Evolutionary conservation across 164 flowering plant species (phyloP), one percentile per base, ranked within the genome.

Genomic region (Aristolochia contorta): DNA sequence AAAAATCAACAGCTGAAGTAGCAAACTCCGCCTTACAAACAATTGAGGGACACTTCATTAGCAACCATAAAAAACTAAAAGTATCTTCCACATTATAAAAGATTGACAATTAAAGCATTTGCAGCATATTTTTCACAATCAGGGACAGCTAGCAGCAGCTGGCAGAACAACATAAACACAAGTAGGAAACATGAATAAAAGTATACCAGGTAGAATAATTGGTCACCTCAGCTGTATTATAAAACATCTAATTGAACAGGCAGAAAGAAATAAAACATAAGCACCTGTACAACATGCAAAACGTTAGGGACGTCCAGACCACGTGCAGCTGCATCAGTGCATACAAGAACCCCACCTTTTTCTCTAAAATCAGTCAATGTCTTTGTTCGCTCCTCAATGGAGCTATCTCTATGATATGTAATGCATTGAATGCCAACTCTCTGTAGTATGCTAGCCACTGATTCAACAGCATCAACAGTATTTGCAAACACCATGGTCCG

Each of bases 281-380:
- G 19, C 65, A 93, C 98, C 98, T 93, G 98, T 75, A 93, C 82
- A 69, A 93, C 96, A 77, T 93, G 97, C 47, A 89, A 83, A 52
- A 90, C 82, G 76, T 88, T 79, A 47, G 89, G 92, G 58, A 93
- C 66, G 67, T 93, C 98, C 62, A 93, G 80, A 50, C 98, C 98
- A 65, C 98, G 96, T 32, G 98, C 90, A 72, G 98, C 98, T 69
- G 98, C 92, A 77, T 90, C 98, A 61, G 96, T 93, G 68, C 97
- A 93, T 54, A 93, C 97, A 77, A 93, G 82, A 54, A 90, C 73
- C 53, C 99, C 97, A 62, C 96, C 96, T 41, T 74, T 80, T 70
- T 85, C 77, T 67, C 68, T 71, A 66, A 93, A 93, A 72, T 79
- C 77, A 66, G 61, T 60, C 60, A 92, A 71, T 47, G 78, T 79